A percentile compares a stretch with the other conserved stretches of the same genome.
These are phyloP conservation scores for Colletotrichum sp. DNA, from an alignment of 2,329 filamentous ascomycete genomes.

Conservation along the genomic window DNA sequence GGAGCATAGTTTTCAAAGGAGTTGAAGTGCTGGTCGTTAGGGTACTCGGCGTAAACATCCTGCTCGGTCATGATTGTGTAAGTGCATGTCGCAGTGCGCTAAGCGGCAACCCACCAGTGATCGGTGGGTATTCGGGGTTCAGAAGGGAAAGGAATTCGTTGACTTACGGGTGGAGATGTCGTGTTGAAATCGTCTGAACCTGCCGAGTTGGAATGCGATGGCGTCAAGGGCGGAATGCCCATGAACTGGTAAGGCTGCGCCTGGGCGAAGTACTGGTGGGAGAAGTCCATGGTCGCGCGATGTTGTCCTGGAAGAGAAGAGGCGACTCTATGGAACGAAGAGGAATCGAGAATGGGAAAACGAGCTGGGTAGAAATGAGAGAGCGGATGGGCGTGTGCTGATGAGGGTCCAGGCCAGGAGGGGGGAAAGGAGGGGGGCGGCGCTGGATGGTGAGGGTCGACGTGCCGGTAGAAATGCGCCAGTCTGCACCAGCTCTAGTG, in stretches of 20 bases:
- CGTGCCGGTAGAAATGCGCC: slow-evolving; percentile 2
- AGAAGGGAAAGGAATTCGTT: slow-evolving; percentile 17
- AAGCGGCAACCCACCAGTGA: slow-evolving; percentile 29
- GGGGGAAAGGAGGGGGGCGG: not conserved
- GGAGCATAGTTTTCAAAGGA: slow-evolving; percentile 47
- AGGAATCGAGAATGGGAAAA: not conserved
- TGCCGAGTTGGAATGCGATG: slow-evolving; percentile 59
- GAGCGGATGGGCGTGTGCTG: slow-evolving; percentile 15
- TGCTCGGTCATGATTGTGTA: slow-evolving; percentile 39
- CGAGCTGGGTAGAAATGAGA: not conserved
- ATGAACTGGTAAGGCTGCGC: slow-evolving; percentile 60
- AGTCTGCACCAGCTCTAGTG: not conserved
- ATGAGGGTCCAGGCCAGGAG: slow-evolving; percentile 13
- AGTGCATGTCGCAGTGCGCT: slow-evolving; percentile 32
- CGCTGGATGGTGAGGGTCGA: slow-evolving; percentile 6
- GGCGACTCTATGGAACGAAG: not conserved
- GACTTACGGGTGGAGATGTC: slow-evolving; percentile 60
- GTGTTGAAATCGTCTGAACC: slow-evolving; percentile 59
- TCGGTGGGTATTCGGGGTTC: slow-evolving; percentile 27
- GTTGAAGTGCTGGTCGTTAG: slow-evolving; percentile 52
- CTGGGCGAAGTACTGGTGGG: slow-evolving; percentile 53
- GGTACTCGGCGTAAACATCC: slow-evolving; percentile 55
- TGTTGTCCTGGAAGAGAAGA: not conserved
- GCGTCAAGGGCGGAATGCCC: slow-evolving; percentile 57
- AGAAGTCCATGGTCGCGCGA: slow-evolving; percentile 54